phyloP scores from a whole-genome alignment of 2,329 filamentous ascomycete genomes.

The Xylariaceae sp. region DNA sequence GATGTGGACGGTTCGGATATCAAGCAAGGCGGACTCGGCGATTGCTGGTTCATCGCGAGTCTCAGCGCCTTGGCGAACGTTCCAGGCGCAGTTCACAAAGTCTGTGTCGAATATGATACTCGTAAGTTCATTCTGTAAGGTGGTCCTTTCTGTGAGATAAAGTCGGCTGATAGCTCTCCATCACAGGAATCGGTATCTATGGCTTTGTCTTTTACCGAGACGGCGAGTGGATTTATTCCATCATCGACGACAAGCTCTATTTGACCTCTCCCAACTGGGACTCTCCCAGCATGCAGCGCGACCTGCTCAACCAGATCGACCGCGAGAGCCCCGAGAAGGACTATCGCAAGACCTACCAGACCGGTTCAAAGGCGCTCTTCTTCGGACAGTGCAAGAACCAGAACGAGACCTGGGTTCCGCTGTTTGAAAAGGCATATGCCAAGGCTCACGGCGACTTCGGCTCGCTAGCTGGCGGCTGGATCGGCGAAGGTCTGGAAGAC shows the following conservation, averaged over 20 bases:
- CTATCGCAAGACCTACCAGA: slow-evolving; percentile 67
- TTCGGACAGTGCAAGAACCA: slow-evolving; percentile 71
- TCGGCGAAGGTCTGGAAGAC: slow-evolving; percentile 56
- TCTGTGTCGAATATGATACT: slow-evolving; percentile 71
- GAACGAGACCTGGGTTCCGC: slow-evolving; percentile 77
- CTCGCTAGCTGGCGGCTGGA: slow-evolving; percentile 65
- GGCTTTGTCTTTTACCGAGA: slow-evolving; percentile 86
- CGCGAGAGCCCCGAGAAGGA: slow-evolving; percentile 66
- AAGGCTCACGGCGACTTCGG: slow-evolving; percentile 77
- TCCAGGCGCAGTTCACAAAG: slow-evolving; percentile 60
- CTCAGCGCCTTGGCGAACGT: slow-evolving; percentile 73
- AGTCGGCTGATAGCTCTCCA: slow-evolving; percentile 24
- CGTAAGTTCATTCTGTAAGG: slow-evolving; percentile 31
- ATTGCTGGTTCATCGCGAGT: slow-evolving; percentile 79
- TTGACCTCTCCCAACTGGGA: slow-evolving; percentile 79
- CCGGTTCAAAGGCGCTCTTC: slow-evolving; percentile 69
- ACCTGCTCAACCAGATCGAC: slow-evolving; percentile 69
- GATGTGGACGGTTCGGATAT: slow-evolving; percentile 67
- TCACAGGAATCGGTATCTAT: slow-evolving; percentile 70
- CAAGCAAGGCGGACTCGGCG: slow-evolving; percentile 70
- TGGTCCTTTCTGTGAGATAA: neutral
- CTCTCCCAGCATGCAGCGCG: slow-evolving; percentile 67
- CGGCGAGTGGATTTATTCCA: slow-evolving; percentile 86
- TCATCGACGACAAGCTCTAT: slow-evolving; percentile 87
- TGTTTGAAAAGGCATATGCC: slow-evolving; percentile 78